Evolutionary conservation across 2,329 filamentous ascomycete species (phyloP), one percentile per base, ranked within the genome.

Genomic region (Calonectria pauciramosa): DNA sequence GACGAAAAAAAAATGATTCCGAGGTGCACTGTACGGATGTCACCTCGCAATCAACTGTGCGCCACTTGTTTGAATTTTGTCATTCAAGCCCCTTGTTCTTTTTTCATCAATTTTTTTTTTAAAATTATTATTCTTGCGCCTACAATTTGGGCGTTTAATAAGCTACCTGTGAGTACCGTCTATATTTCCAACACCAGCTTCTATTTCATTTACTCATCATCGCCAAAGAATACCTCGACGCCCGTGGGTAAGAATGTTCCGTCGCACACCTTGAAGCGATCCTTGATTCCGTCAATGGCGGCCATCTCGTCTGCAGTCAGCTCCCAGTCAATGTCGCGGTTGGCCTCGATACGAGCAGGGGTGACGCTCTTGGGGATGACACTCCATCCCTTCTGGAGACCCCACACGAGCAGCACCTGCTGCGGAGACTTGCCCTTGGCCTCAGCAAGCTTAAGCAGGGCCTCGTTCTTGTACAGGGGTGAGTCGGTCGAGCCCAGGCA

Each of bases 321-420:
- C 73, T 91, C 88, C 92, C 93, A 96, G 68, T 96, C 91, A 68
- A 95, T 83, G 51, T 94, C 91, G 80, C 92, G 95, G 89, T 98
- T 97, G 76, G 88, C 91, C 85, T 94, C 89, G 81, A 98, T 96
- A 52, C 95, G 91, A 68, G 88, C 88, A 78, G 92, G 90, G 78
- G 91, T 96, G 73, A 96, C 94, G 68, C 91, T 94, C 90, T 98
- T 98, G 81, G 95, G 95, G 81, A 98, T 95, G 68, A 98, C 95
- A 78, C 92, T 94, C 88, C 93, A 95, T 73, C 94, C 95, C 83
- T 95, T 93, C 84, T 94, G 91, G 70, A 97, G 87, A 77, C 95
- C 95, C 95, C 95, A 98, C 80, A 92, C 88, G 77, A 98, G 87
- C 80, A 97, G 87, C 68, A 96, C 91, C 89, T 97, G 94, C 87